Conservation (phyloP, 2,329 filamentous ascomycete species). For the Knufia petricola region DNA sequence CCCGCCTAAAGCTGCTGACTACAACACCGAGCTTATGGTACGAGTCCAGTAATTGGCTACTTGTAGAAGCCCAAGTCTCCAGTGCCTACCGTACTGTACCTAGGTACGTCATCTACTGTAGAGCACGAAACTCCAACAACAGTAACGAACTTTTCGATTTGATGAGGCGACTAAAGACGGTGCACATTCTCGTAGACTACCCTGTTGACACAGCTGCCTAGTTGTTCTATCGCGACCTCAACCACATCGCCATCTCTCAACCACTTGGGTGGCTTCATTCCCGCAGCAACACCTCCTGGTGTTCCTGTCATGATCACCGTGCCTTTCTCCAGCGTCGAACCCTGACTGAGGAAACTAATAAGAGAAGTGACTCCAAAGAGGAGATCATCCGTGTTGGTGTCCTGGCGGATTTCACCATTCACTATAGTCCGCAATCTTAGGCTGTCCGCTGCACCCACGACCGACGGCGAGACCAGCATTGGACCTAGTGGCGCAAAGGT, state of each 20-base stretch:
- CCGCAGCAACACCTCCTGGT: constrained; percentile 35
- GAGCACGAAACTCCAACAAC: no score
- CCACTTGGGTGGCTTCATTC: constrained; percentile 32
- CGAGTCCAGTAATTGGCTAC: no score
- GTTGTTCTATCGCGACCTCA: constrained; percentile 38
- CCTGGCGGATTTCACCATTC: constrained; percentile 19
- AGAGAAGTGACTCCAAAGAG: no score
- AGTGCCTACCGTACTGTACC: no score
- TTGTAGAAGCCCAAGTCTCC: no score
- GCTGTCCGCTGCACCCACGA: constrained; percentile 32
- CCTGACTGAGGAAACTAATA: constrained; percentile 31
- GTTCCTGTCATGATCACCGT: constrained; percentile 37
- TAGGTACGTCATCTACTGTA: no score
- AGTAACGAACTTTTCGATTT: no score
- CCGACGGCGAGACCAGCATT: constrained; percentile 23
- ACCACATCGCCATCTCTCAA: constrained; percentile 35
- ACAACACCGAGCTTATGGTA: no score
- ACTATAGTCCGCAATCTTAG: constrained; percentile 29
- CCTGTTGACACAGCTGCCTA: constrained; percentile 40
- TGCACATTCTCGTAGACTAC: constrained; percentile 25
- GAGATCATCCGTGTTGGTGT: no score
- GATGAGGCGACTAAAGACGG: no score
- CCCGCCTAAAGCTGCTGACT: no score
- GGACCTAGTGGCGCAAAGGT: constrained; percentile 34
- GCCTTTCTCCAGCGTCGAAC: constrained; percentile 31